Base-by-base conservation (phyloP, 106 monocot genomes). In the Alisma plantagoaquatica region DNA sequence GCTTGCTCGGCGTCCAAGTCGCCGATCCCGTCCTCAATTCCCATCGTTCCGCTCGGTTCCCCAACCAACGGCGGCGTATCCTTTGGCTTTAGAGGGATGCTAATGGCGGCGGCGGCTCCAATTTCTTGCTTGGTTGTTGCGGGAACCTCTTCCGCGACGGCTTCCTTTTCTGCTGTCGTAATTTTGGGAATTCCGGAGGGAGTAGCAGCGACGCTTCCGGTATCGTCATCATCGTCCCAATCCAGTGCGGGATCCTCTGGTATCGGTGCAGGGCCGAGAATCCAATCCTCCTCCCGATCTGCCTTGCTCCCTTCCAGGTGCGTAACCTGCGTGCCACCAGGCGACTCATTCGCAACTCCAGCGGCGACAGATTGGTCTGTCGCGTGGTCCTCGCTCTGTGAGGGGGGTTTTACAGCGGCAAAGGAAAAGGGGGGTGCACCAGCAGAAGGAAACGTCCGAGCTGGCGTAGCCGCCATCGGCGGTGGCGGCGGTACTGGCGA, bases 141-240 rank as follows among this genome's bases (percentile, higher is more conserved):
- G n/a, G n/a, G n/a, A n/a, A n/a, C n/a, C n/a, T n/a, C n/a, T n/a
- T n/a, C n/a, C n/a, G n/a, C n/a, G n/a, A n/a, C n/a, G n/a, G n/a
- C n/a, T n/a, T n/a, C n/a, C n/a, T n/a, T n/a, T n/a, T n/a, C n/a
- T n/a, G n/a, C n/a, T n/a, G n/a, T n/a, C n/a, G n/a, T n/a, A n/a
- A n/a, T n/a, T n/a, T n/a, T n/a, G n/a, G n/a, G n/a, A n/a, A n/a
- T n/a, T n/a, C n/a, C n/a, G 9, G 35, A 14, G 35, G 35, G 35
- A 38, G 6, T 14, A 38, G 35, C 9, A 14, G 35, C 35, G 14
- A 14, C 35, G 35, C 9, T 6, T 14, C 25, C 33, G 5, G 29
- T 61, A 2, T 73, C 78, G 3, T 74, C 76, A 2, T 75, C 77
- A 20, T 77, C 81, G 23, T 46, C 71, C 80, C 77, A 74, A 59